phyloP scores from a whole-genome alignment of 2,329 filamentous ascomycete genomes.

The Rutstroemia sp. region DNA sequence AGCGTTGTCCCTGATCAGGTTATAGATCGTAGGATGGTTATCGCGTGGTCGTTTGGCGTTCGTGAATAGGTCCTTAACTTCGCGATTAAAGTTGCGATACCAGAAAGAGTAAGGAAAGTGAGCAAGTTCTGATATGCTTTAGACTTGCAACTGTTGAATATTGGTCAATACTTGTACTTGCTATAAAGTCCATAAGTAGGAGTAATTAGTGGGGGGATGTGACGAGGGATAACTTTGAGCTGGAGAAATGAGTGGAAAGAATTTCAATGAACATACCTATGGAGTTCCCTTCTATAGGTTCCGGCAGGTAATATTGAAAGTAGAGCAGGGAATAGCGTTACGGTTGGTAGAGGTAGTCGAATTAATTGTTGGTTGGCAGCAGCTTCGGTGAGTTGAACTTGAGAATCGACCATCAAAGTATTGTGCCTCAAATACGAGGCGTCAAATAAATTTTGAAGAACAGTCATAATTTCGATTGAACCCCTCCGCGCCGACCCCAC shows the following conservation, averaged over 20 bases:
- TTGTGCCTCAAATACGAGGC: not conserved
- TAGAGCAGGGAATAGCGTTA: not conserved
- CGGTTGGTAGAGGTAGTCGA: not conserved
- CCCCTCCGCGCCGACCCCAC: conserved; percentile 9
- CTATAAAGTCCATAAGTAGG: not conserved
- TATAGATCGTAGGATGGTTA: conserved; percentile 18
- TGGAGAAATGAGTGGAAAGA: not conserved
- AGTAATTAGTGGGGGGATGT: not conserved
- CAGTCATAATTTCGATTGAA: not conserved
- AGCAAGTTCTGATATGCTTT: not conserved
- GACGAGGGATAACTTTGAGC: not conserved
- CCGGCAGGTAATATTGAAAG: not conserved
- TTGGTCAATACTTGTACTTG: not conserved
- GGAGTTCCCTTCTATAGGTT: not conserved
- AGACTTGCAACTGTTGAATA: not conserved
- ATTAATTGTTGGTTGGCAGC: conserved; percentile 5
- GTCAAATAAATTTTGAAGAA: not conserved
- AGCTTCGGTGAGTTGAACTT: conserved; percentile 1
- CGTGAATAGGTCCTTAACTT: conserved; percentile 8
- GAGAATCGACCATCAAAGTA: not conserved
- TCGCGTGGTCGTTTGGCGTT: conserved; percentile 25
- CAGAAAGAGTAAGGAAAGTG: not conserved
- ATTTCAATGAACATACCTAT: not conserved
- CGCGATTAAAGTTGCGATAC: not conserved
- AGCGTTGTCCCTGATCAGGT: conserved; percentile 29